These are phyloP conservation scores for Aquilaria malaccensis DNA, from an alignment of 345 rosid genomes.

Conservation along the genomic window DNA sequence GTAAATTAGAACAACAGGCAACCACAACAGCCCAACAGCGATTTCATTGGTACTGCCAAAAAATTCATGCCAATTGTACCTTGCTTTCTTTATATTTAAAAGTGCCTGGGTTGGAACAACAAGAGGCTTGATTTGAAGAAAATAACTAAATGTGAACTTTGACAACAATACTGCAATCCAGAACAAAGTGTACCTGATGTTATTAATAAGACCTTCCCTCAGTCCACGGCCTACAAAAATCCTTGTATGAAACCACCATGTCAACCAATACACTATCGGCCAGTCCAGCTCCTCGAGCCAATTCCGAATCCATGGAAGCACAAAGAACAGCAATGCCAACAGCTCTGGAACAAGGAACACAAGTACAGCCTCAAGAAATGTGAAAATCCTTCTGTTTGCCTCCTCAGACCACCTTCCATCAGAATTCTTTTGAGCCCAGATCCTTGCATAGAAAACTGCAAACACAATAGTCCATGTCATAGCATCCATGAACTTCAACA, in stretches of 20 bases:
- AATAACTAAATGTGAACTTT: conserved; percentile 77
- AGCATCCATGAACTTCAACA: conserved; percentile 60
- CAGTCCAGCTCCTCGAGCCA: conserved; percentile 65
- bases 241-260: conserved; percentile 90
- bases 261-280: conserved; percentile 44
- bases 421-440: conserved; percentile 70
- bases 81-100: conserved; percentile 16
- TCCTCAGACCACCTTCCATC: conserved; percentile 51
- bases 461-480: conserved; percentile 69
- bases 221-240: conserved; percentile 83
- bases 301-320: conserved; percentile 83
- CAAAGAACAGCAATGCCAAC: conserved; percentile 57
- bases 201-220: conserved; percentile 80
- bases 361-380: conserved; percentile 58
- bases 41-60: conserved; percentile 53
- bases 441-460: conserved; percentile 63
- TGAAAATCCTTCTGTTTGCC: conserved; percentile 47
- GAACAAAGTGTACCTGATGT: conserved; percentile 64
- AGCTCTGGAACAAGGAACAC: conserved; percentile 71
- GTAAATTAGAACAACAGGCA: conserved; percentile 71
- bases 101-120: conserved; percentile 64
- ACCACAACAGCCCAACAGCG: conserved; percentile 58
- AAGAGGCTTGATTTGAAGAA: conserved; percentile 71
- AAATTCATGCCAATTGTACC: conserved; percentile 68
- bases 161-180: conserved; percentile 55